These are phyloP conservation scores for rapeseed (Brassica napus) DNA, from an alignment of 345 rosid genomes.

Conservation along the genomic window Da-Ae NC_063451.1:13668001-13668500, in stretches of 20 bases:
- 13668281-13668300: constrained; percentile 31
- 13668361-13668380: constrained; percentile 39
- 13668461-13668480: constrained; percentile 37
- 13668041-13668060: constrained; percentile 62
- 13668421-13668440: constrained; percentile 22
- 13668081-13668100: neutral
- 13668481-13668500: neutral
- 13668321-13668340: neutral
- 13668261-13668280: constrained; percentile 26
- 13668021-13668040: constrained; percentile 54
- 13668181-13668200: constrained; percentile 15
- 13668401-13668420: constrained; percentile 39
- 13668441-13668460: constrained; percentile 45
- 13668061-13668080: constrained; percentile 45
- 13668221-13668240: constrained; percentile 37
- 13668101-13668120: constrained; percentile 39
- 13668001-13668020: constrained; percentile 53
- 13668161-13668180: constrained; percentile 39
- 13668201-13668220: constrained; percentile 23
- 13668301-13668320: constrained; percentile 26
- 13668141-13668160: constrained; percentile 9
- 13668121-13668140: constrained; percentile 47
- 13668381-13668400: constrained; percentile 38
- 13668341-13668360: constrained; percentile 32
- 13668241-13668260: constrained; percentile 28